These are phyloP conservation scores for Acacia melanoxylon DNA, from an alignment of 306 rosid genomes.

Conservation along the genomic window DNA sequence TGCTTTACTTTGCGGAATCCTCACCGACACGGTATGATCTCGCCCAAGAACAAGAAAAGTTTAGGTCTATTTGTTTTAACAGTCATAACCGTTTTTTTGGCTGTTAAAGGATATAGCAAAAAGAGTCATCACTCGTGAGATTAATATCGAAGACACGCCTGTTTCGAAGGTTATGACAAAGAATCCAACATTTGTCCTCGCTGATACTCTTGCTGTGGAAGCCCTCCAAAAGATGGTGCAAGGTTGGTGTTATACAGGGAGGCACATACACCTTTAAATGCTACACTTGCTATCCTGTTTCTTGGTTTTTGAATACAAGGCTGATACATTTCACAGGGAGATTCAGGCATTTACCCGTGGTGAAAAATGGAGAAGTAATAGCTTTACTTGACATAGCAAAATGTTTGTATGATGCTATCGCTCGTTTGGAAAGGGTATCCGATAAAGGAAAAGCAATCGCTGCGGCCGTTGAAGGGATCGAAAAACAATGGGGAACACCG, in stretches of 20 bases:
- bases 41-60: background rate
- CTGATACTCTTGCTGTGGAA: constrained; percentile 95
- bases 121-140: constrained; percentile 78
- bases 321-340: constrained; percentile 61
- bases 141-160: constrained; percentile 76
- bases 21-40: constrained; percentile 81
- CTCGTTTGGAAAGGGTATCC: constrained; percentile 92
- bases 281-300: background rate
- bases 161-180: constrained; percentile 94
- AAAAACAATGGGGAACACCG: constrained; percentile 81
- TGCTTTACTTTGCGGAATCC: constrained; percentile 97
- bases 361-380: constrained; percentile 95
- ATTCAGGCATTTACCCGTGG: constrained; percentile 97
- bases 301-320: constrained; percentile 20
- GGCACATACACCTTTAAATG: background rate
- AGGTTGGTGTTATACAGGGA: constrained; percentile 50
- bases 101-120: constrained; percentile 78
- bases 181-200: constrained; percentile 89
- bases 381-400: constrained; percentile 97
- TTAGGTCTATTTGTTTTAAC: background rate
- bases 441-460: constrained; percentile 99
- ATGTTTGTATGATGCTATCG: constrained; percentile 96
- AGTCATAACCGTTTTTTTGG: constrained; percentile 14
- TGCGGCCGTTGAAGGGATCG: constrained; percentile 99
- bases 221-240: constrained; percentile 99